Base-by-base conservation (phyloP, 108 stramenopile genomes). In the Chaetoceros muelleri region DNA sequence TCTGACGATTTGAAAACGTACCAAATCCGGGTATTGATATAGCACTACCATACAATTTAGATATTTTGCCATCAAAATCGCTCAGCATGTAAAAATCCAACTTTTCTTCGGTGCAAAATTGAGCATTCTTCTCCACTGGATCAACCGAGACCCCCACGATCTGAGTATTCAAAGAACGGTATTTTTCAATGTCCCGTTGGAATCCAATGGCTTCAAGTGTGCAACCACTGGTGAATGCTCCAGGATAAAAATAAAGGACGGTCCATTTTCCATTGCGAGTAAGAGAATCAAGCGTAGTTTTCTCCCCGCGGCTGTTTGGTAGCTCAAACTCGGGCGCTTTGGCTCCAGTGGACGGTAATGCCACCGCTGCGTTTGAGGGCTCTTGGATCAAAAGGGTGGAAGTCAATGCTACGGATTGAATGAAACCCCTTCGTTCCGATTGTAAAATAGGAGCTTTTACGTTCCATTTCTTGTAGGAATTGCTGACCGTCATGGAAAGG, bases 161-260 rank as follows among this genome's bases (percentile, higher is more conserved):
- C 52, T 86, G 84, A 0, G 89, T 56, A 58, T 81, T 81, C 18
- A 78, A 44, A 8, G 70, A 55, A 34, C 64, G 54, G 45, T 76
- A 85, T n/a, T 67, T 52, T 0, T 74, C 64, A 19, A 71, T 29
- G 44, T 82, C 82, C 0, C 68, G 48, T 57, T 85, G 80, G 52
- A 90, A 90, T 28, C 61, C 67, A 17, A 80, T 74, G 1, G 89
- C 84, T 57, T 90, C 89, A 52, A 90, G 58, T 18, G 89, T 90
- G 45, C 89, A 90, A 23, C 89, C 89, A 2, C 58, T 57, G 1
- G 84, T 84, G 57, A 90, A 90, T 47, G 84, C 89, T 20, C 84
- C 89, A 2, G 89, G 89, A 58, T 86, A 90, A 60, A 90, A 90
- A 60, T 90, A 90, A 7, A 90, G 57, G 10, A 90, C 75, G 3